Percentiles rank a stretch among this genome's conserved stretches.
Conservation (phyloP, 108 stramenopile genomes). For the Schizochytrium sp. region DNA sequence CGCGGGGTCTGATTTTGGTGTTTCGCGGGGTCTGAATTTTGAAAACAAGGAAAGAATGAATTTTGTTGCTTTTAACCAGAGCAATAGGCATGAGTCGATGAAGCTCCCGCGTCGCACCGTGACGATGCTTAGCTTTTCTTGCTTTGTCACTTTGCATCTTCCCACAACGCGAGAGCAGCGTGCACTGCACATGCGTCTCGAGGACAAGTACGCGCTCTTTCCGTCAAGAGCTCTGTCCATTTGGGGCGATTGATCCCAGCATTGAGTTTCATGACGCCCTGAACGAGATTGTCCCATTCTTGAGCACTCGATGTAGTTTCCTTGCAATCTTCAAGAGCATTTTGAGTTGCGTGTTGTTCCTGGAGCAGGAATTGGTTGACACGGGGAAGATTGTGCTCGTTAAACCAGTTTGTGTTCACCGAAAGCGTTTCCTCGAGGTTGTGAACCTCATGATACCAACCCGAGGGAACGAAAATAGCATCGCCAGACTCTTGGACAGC, state of each 20-base stretch:
- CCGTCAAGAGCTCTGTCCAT: not conserved
- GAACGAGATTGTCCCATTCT: not conserved
- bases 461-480: constrained; percentile 66
- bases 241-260: not conserved
- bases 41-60: no score
- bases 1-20: no score
- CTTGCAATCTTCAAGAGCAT: not conserved
- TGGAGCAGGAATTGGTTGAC: not conserved
- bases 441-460: constrained; percentile 67
- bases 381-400: not conserved
- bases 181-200: not conserved
- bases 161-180: not conserved
- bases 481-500: constrained; percentile 63
- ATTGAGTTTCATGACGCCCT: not conserved
- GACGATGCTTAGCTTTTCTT: no score
- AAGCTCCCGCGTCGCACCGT: no score
- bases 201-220: not conserved
- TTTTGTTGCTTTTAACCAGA: no score
- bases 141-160: no score
- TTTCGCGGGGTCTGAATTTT: no score
- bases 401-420: not conserved
- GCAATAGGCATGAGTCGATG: no score
- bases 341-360: not conserved
- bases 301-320: not conserved
- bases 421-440: constrained; percentile 65